Percentiles rank a stretch among this genome's conserved stretches.
Evolutionary conservation across 2,329 filamentous ascomycete genomes (phyloP).

Genomic region (Ceratocystiopsis sp.): DNA sequence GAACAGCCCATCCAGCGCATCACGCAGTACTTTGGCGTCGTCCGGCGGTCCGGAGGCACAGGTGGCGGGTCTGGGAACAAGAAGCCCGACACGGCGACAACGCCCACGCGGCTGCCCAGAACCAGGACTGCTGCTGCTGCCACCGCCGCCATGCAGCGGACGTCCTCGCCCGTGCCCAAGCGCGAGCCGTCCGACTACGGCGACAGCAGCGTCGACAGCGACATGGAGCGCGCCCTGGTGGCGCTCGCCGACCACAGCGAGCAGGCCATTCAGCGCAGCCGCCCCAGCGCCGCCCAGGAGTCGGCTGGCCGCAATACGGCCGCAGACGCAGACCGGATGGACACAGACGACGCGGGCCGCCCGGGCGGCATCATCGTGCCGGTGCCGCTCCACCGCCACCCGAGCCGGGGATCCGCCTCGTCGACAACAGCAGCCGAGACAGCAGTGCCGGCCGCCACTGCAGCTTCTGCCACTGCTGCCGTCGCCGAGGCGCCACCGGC

Average conservation of each 20-base stretch:
- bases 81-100: too few species aligned
- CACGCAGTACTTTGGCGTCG: conserved; percentile 6
- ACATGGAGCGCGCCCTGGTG: conserved; percentile 7
- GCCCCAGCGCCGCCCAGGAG: neutral
- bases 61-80: neutral
- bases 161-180: neutral
- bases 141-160: neutral
- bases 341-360: neutral
- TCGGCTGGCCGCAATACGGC: neutral
- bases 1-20: conserved; percentile 1
- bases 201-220: conserved; percentile 9
- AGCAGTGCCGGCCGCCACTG: neutral
- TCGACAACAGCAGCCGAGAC: neutral
- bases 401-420: too few species aligned
- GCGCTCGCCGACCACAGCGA: conserved; percentile 7
- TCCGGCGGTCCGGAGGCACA: neutral
- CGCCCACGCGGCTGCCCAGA: neutral
- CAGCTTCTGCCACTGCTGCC: too few species aligned
- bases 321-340: neutral
- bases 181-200: conserved; percentile 2
- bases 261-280: neutral
- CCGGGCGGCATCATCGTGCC: neutral
- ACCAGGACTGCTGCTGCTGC: neutral
- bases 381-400: neutral
- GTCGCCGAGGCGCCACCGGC: neutral